Evolutionary conservation across 2,329 filamentous ascomycete species (phyloP), one percentile per base, ranked within the genome.

Genomic region (Rutstroemia sp.): DNA sequence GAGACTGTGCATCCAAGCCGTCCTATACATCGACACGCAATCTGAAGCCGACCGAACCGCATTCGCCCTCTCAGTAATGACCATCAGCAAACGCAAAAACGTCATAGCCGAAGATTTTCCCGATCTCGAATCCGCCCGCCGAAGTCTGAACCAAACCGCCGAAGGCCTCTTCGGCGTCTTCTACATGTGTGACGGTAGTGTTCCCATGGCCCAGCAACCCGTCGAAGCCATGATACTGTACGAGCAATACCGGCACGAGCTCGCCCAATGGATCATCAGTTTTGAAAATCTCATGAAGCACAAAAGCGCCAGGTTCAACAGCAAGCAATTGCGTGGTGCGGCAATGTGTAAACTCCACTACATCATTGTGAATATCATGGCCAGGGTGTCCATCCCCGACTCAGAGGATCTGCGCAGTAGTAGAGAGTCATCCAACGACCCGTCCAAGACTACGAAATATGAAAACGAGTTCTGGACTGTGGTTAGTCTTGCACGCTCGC

Each of bases 321-420:
- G 62, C 39, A 65, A 58, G 50, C 58, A 68, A 50, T 51, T 69
- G 23, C 63, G 65, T 3, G 65, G 65, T 4, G 65, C 67, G 8
- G 64, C 65, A 16, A 58, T 69, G 4, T 60, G 67, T 1, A 68
- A 68, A 53, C 60, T 69, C 7, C 67, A 69, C 50, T 59, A 66
- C 39, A 56, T 55, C 12, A 62, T 59, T 7, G 54, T 56, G 2
- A 57, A 57, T 19, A 60, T 69, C 8, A 67, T 68, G 62, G 59
- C 55, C 2, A 54, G 58, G 8, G 49, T 58, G 10, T 46, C 47
- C 3, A 14, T 37, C 5, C 61, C 63, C 1, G 46, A 50, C 25
- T n/a, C 16, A 23, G 12, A 19, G 2, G 54, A 56, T 12, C 19
- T 50, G 9, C 48, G 54, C 21, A 27, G 23, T 4, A 10, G 30